Evolutionary conservation across 805 yeast species (phyloP).

Genomic region (Metschnikowia kunwiensis): DNA sequence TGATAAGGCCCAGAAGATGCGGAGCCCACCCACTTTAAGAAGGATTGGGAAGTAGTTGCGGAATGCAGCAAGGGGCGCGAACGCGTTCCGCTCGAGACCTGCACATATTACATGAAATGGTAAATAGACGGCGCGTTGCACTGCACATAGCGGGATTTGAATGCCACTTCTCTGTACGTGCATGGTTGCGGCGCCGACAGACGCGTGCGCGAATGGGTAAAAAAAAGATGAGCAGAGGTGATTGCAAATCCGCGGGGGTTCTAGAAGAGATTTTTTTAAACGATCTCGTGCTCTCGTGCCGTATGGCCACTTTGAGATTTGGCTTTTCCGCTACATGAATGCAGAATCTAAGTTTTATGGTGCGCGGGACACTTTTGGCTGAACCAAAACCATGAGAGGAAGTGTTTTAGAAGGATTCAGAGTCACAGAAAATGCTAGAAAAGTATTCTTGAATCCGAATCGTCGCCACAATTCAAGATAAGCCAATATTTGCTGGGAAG

Average conservation of each 20-base stretch:
- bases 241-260: conserved; percentile 1
- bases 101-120: conserved; percentile 3
- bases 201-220: conserved; percentile 1
- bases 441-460: too few relatives aligned
- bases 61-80: conserved; percentile 9
- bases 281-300: too few relatives aligned
- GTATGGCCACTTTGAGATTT: too few relatives aligned
- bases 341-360: too few relatives aligned
- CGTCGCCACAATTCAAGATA: too few relatives aligned
- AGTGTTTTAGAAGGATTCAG: too few relatives aligned
- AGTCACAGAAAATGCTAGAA: too few relatives aligned
- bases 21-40: conserved; percentile 11
- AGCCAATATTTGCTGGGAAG: too few relatives aligned
- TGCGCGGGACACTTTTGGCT: too few relatives aligned
- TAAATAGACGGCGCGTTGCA: conserved; percentile 14
- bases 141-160: conserved; percentile 6
- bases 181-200: not conserved
- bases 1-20: conserved; percentile 1
- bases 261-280: too few relatives aligned
- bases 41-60: not conserved
- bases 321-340: too few relatives aligned
- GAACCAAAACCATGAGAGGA: too few relatives aligned
- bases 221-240: not conserved
- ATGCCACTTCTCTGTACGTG: not conserved
- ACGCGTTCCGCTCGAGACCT: conserved; percentile 11